Percentiles rank a stretch among this genome's conserved stretches.
Conservation (phyloP, 2,329 filamentous ascomycete species). For the Aureobasidium vineae region DNA sequence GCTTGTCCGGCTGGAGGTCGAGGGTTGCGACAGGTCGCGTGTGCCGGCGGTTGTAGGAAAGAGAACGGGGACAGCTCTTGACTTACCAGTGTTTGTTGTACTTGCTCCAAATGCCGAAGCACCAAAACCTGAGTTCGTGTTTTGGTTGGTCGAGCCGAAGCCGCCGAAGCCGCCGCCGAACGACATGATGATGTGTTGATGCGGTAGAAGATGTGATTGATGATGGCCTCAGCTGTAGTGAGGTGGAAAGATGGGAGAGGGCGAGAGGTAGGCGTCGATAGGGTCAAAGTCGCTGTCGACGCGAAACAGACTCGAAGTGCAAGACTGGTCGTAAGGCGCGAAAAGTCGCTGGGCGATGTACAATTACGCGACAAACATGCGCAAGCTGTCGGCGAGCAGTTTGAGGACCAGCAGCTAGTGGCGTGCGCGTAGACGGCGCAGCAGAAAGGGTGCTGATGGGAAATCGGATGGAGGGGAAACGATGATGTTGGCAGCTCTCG, state of each 20-base stretch:
- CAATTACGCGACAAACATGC: slow-evolving; percentile 23
- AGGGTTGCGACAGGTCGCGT: not conserved
- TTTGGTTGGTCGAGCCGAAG: slow-evolving; percentile 35
- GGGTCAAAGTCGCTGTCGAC: too few relatives aligned
- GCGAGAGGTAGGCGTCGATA: not conserved
- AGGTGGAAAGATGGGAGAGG: not conserved
- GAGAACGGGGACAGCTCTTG: not conserved
- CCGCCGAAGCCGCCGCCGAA: slow-evolving; percentile 54
- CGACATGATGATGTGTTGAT: slow-evolving; percentile 26
- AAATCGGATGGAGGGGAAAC: slow-evolving; percentile 7
- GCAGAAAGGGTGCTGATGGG: not conserved
- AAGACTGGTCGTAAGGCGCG: not conserved
- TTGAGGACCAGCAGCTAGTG: not conserved
- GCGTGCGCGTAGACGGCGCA: slow-evolving; percentile 12
- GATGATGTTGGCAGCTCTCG: slow-evolving; percentile 18
- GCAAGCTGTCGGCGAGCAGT: not conserved
- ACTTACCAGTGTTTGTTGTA: slow-evolving; percentile 37
- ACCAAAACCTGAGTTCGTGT: slow-evolving; percentile 29
- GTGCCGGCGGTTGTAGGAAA: not conserved
- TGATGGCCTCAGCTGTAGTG: not conserved
- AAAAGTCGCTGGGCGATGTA: slow-evolving; percentile 17
- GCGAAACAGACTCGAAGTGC: slow-evolving; percentile 18
- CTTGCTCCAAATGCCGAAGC: slow-evolving; percentile 29
- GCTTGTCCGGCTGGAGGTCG: not conserved
- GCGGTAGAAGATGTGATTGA: not conserved